These are phyloP conservation scores for Curvularia spicifera DNA, from an alignment of 2,329 filamentous ascomycete genomes.

Conservation along the genomic window DNA sequence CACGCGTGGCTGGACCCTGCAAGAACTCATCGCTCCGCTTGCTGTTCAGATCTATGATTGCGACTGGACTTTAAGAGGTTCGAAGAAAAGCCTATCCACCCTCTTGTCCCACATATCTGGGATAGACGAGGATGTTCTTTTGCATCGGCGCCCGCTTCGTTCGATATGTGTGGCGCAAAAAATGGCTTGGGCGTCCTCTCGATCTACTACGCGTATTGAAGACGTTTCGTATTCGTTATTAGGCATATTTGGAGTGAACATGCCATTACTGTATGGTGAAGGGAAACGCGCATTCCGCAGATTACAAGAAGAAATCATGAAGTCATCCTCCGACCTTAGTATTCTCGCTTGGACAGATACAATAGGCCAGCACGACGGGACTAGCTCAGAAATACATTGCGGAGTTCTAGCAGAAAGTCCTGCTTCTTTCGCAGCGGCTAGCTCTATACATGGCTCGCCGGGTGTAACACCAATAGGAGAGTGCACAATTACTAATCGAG, in stretches of 20 bases:
- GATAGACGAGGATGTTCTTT: neutral
- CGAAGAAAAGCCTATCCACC: neutral
- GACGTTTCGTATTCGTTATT: conserved; percentile 2
- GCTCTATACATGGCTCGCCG: neutral
- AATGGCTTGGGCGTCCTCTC: conserved; percentile 6
- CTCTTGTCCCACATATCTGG: neutral
- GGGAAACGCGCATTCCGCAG: conserved; percentile 1
- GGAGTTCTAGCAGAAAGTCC: neutral
- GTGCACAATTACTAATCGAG: neutral
- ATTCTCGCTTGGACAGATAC: conserved; percentile 2
- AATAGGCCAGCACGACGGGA: no score
- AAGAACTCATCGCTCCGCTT: conserved; percentile 3
- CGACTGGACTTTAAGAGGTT: neutral
- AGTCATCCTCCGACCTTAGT: conserved; percentile 3
- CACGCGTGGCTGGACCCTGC: conserved; percentile 5
- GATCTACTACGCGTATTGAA: conserved; percentile 1
- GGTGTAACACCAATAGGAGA: neutral
- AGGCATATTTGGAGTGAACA: conserved; percentile 2
- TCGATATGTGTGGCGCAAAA: conserved; percentile 1
- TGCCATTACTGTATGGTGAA: conserved; percentile 4
- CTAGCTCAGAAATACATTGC: neutral
- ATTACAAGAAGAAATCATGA: conserved; percentile 6
- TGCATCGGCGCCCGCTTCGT: neutral
- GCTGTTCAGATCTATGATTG: neutral
- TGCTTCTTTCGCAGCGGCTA: neutral